A percentile compares a stretch with the other conserved stretches of the same genome.
Evolutionary conservation across 176 grass and related monocot genomes (phyloP).

Genomic region (Tillandsia fasciculata): DNA sequence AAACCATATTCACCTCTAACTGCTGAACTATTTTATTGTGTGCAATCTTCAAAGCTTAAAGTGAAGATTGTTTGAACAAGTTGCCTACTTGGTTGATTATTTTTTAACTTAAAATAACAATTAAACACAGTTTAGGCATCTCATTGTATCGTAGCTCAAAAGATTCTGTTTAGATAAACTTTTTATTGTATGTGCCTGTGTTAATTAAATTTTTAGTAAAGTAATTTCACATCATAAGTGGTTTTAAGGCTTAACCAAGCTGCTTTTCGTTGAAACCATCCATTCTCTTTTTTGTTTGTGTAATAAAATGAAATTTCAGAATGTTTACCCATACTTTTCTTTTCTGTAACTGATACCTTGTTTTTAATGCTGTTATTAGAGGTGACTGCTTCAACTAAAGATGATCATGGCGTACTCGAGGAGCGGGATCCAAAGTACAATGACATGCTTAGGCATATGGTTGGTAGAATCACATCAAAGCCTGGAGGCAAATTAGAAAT

Average conservation of each 20-base stretch:
- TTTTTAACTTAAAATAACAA: background rate
- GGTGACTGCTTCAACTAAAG: conserved; percentile 22
- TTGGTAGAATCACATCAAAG: conserved; percentile 78
- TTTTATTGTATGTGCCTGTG: background rate
- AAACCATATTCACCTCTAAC: too few relatives aligned
- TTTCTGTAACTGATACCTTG: conserved; percentile 8
- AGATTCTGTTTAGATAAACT: background rate
- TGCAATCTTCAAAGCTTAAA: too few relatives aligned
- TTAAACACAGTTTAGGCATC: background rate
- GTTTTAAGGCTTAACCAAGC: background rate
- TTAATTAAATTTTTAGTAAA: background rate
- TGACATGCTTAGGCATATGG: conserved; percentile 90
- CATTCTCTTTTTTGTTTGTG: too few relatives aligned
- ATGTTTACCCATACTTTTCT: background rate
- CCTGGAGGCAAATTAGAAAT: conserved; percentile 82
- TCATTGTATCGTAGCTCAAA: background rate
- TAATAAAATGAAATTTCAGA: background rate
- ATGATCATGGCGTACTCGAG: conserved; percentile 33
- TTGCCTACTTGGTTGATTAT: too few relatives aligned
- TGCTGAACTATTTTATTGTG: too few relatives aligned
- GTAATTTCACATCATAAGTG: background rate
- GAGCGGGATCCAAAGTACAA: conserved; percentile 84
- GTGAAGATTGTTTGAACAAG: too few relatives aligned
- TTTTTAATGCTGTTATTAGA: conserved; percentile 28
- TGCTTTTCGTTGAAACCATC: too few relatives aligned